phyloP scores from a whole-genome alignment of 257 asterid species.

The Lavandula angustifolia region DNA sequence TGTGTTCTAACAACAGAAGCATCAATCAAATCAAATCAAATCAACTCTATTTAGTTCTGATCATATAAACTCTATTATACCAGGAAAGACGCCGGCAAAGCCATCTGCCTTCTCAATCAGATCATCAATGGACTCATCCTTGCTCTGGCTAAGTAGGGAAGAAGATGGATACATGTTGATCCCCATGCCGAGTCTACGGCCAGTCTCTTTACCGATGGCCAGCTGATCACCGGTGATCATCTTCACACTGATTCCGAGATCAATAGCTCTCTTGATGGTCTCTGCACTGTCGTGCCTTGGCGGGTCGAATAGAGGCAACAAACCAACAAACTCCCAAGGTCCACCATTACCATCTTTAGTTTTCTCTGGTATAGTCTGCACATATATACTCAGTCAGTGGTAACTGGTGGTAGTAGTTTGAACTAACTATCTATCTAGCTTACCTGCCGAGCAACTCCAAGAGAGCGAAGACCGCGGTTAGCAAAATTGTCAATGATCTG shows the following conservation, averaged over 20 bases:
- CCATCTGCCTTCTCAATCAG: conserved; percentile 86
- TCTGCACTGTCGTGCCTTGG: conserved; percentile 81
- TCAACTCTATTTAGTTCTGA: too few relatives aligned
- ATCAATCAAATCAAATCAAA: not conserved
- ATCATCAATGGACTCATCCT: conserved; percentile 61
- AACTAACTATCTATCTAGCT: not conserved
- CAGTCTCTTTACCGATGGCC: conserved; percentile 83
- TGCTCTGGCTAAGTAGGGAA: conserved; percentile 67
- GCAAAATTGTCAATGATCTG: conserved; percentile 58
- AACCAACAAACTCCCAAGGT: conserved; percentile 69
- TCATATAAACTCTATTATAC: conserved; percentile 26
- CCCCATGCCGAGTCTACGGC: conserved; percentile 87
- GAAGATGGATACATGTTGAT: conserved; percentile 87
- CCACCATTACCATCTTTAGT: conserved; percentile 48
- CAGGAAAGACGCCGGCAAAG: conserved; percentile 89
- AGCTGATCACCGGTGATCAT: conserved; percentile 86
- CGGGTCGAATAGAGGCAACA: conserved; percentile 68
- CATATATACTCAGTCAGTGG: not conserved
- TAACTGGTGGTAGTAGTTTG: too few relatives aligned
- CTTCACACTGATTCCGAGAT: conserved; percentile 66
- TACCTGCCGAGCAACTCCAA: conserved; percentile 64
- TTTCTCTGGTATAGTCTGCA: conserved; percentile 50
- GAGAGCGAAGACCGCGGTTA: conserved; percentile 74
- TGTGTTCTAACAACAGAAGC: conserved; percentile 52
- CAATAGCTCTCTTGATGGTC: conserved; percentile 64